These are phyloP conservation scores for Phytopythium boreale DNA, from an alignment of 352 stramenopile genomes.

Conservation along the genomic window DNA sequence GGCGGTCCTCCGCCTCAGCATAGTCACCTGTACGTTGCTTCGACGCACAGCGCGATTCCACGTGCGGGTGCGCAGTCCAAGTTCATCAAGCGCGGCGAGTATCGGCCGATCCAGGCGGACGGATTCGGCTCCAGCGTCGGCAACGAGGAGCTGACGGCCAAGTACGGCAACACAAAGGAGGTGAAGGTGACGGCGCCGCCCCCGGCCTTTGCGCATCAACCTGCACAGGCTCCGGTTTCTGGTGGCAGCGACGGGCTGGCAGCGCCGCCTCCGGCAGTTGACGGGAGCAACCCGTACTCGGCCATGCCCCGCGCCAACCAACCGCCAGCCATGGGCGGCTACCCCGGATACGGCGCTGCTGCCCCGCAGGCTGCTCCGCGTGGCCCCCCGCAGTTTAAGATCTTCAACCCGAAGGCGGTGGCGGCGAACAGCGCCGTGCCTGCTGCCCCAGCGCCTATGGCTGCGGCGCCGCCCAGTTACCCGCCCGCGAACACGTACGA, in stretches of 20 bases:
- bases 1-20: slow-evolving; percentile 31
- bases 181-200: slow-evolving; percentile 78
- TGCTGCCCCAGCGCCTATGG: slow-evolving; percentile 12
- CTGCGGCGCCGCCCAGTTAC: slow-evolving; percentile 11
- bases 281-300: slow-evolving; percentile 52
- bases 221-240: not conserved
- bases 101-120: slow-evolving; percentile 84
- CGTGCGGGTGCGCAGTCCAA: slow-evolving; percentile 39
- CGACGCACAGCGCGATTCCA: slow-evolving; percentile 81
- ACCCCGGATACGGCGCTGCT: slow-evolving; percentile 17
- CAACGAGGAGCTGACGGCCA: slow-evolving; percentile 85
- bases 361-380: slow-evolving; percentile 8
- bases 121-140: slow-evolving; percentile 88
- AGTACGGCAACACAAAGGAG: slow-evolving; percentile 86
- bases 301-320: not conserved
- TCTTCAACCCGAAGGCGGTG: slow-evolving; percentile 82
- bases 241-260: slow-evolving; percentile 4
- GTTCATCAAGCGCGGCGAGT: slow-evolving; percentile 62
- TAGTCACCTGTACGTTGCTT: slow-evolving; percentile 69
- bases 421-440: slow-evolving; percentile 20
- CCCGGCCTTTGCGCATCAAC: slow-evolving; percentile 27
- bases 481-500: slow-evolving; percentile 16
- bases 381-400: slow-evolving; percentile 79
- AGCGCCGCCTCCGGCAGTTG: slow-evolving; percentile 10
- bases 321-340: slow-evolving; percentile 26